phyloP scores from a whole-genome alignment of 2,329 filamentous ascomycete species.

The Penicillium freii region DNA sequence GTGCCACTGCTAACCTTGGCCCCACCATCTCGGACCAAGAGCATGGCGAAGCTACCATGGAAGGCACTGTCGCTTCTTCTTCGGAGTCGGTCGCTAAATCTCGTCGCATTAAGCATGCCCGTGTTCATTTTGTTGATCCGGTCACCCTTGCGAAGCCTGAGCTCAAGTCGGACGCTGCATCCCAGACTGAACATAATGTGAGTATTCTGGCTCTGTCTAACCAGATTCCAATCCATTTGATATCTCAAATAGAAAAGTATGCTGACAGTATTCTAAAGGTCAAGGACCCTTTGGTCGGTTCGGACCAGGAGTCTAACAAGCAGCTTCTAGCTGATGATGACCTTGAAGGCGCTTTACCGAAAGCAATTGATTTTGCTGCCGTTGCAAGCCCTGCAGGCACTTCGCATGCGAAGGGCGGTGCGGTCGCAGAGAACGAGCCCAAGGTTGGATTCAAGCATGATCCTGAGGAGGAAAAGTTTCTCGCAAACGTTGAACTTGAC shows the following conservation, averaged over 20 bases:
- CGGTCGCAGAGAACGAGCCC: not conserved
- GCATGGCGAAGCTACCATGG: not conserved
- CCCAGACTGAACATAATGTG: not conserved
- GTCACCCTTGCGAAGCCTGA: not conserved
- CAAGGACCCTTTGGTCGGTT: not conserved
- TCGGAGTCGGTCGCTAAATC: not conserved
- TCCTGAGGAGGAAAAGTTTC: constrained; percentile 1
- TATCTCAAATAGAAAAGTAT: not conserved
- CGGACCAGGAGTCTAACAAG: not conserved
- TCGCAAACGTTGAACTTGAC: constrained; percentile 5
- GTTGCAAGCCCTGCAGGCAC: too few species aligned
- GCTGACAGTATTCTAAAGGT: not conserved
- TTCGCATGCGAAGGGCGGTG: not conserved
- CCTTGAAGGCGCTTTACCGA: not conserved
- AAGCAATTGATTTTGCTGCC: not conserved
- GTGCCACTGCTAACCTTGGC: not conserved
- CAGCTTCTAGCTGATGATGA: not conserved
- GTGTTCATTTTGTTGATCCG: not conserved
- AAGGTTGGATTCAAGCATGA: constrained; percentile 2
- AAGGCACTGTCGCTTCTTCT: not conserved
- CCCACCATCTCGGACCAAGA: not conserved
- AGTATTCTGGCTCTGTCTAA: not conserved
- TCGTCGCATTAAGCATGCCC: not conserved
- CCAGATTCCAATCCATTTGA: not conserved
- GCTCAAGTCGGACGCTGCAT: not conserved